A percentile compares a stretch with the other conserved stretches of the same genome.
Conservation (phyloP, 2,329 filamentous ascomycete genomes). For the Mariannaea sp. region DNA sequence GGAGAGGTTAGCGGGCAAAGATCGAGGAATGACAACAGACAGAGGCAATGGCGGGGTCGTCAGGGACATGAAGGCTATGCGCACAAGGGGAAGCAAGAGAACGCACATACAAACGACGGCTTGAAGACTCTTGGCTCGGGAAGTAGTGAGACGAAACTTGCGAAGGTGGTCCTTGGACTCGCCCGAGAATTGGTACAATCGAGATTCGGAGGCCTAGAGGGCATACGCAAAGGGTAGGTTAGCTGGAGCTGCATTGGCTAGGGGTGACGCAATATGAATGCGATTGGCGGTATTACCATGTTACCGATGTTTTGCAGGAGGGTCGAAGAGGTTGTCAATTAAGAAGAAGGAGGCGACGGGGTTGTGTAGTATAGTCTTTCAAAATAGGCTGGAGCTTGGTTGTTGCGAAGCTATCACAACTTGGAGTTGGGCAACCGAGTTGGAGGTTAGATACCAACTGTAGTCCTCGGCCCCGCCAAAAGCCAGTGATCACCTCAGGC, state of each 20-base stretch:
- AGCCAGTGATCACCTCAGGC: background rate
- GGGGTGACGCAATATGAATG: background rate
- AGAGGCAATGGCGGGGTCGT: background rate
- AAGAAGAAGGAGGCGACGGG: background rate
- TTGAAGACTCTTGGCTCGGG: constrained; percentile 82
- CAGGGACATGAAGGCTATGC: background rate
- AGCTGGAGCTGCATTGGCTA: constrained; percentile 12
- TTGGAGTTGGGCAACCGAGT: background rate
- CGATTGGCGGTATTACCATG: constrained; percentile 23
- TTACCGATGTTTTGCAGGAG: constrained; percentile 9
- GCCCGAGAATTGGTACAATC: constrained; percentile 89
- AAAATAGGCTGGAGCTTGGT: background rate
- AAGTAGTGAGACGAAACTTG: constrained; percentile 93
- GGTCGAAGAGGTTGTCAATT: background rate
- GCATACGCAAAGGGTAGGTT: constrained; percentile 16
- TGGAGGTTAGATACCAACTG: constrained; percentile 7
- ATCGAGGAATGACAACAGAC: background rate
- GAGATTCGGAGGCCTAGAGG: constrained; percentile 70
- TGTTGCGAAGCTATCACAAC: constrained; percentile 23
- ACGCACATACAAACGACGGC: constrained; percentile 87
- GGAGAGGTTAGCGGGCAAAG: constrained; percentile 20
- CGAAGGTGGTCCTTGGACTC: constrained; percentile 88
- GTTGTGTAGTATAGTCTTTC: too few species aligned
- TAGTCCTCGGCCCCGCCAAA: background rate
- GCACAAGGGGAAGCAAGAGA: constrained; percentile 20